phyloP scores from a whole-genome alignment of 2,329 filamentous ascomycete genomes.

The Aureobasidium melanogenum region DNA sequence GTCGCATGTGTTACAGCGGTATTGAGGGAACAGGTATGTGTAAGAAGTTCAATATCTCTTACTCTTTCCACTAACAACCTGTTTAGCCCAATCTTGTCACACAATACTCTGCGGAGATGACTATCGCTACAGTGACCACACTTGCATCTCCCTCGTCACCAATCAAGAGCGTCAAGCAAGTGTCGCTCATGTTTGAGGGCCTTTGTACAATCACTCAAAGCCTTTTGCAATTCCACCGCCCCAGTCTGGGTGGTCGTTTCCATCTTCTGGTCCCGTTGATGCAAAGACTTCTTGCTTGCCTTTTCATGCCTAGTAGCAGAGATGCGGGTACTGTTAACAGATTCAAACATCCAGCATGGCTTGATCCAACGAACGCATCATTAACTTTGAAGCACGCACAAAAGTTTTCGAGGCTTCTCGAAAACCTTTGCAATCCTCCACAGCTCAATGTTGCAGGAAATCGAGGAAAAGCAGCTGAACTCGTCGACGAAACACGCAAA shows the following conservation, averaged over 20 bases:
- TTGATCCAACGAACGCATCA: constrained; percentile 16
- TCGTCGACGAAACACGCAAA: constrained; percentile 52
- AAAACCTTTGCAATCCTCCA: constrained; percentile 53
- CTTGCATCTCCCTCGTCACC: constrained; percentile 27
- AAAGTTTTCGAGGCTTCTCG: constrained; percentile 46
- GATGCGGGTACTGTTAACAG: constrained; percentile 17
- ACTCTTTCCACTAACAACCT: not conserved
- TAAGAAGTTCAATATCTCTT: not conserved
- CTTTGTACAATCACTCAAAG: constrained; percentile 45
- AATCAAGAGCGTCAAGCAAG: constrained; percentile 19
- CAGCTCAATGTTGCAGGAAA: constrained; percentile 44
- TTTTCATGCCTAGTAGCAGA: constrained; percentile 40
- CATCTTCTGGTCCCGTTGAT: constrained; percentile 50
- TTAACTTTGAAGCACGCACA: constrained; percentile 37
- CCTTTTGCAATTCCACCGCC: constrained; percentile 48
- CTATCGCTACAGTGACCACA: constrained; percentile 28
- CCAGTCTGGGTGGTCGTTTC: constrained; percentile 50
- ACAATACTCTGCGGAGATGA: constrained; percentile 35
- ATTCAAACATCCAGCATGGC: constrained; percentile 25
- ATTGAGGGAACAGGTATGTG: constrained; percentile 14
- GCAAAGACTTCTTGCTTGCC: constrained; percentile 45
- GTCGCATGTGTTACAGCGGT: constrained; percentile 8
- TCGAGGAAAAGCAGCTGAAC: constrained; percentile 24
- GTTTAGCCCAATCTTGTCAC: constrained; percentile 31
- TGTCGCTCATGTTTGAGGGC: constrained; percentile 41